Evolutionary conservation across 2,329 filamentous ascomycete genomes (phyloP), one percentile per base, ranked within the genome.

Genomic region (Fusarium buxicola): DNA sequence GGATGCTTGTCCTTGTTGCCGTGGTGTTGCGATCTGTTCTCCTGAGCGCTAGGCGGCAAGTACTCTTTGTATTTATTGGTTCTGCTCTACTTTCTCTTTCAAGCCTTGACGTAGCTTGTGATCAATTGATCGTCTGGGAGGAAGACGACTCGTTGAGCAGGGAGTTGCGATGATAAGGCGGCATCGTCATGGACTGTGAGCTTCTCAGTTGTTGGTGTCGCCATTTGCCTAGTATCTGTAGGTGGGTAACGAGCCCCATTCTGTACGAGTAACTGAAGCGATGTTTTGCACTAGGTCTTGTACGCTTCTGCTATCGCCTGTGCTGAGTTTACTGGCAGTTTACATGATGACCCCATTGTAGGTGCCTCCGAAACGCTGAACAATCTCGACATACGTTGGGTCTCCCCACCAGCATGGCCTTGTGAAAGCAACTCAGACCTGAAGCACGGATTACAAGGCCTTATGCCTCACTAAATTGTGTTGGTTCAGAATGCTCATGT

Each of bases 1-100:
- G 8, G 35, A 54, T 27, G 51, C 47, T 54, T 62, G 57, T 43
- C 61, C 43, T 47, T 36, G 53, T 41, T 18, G 15, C 15, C 21
- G 12, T 46, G 41, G 34, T 32, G 44, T 34, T 55, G 31, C 27
- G 27, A 50, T 55, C 43, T 36, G 28, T 15, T 35, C 18, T 21
- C 28, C 27, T 27, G 28, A 34, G 45, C 27, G 34, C 34, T 12
- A 35, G 28, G 25, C 31, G 32, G 25, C n/a, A 49, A 36, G 38
- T 28, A 27, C 36, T 13, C 36, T 15, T 24, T 18, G 18, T 18
- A 35, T 18, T 9, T 11, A 41, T 34, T 55, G 44, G 25, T 18
- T 32, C 9, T 15, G 35, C 15, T 38, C 25, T 16, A 4, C 6
- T 21, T 21, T 21, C 21, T n/a, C 21, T 21, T 4, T 6, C 21